Base-by-base conservation (phyloP, 352 stramenopile genomes). In the Phytophthora ramorum region DNA sequence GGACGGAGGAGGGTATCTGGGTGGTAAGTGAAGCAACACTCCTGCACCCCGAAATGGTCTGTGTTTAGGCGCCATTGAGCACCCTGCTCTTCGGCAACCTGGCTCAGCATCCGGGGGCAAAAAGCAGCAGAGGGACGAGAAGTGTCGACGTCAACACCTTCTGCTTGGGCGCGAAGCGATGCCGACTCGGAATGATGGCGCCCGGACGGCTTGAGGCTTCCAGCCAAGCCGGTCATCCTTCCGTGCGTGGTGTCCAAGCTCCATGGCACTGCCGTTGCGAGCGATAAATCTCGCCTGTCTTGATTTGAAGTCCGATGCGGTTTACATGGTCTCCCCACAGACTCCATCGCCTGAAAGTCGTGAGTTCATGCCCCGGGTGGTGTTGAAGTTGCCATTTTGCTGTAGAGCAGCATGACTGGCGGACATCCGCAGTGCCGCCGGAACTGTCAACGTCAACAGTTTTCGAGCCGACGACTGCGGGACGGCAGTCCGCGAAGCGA, bases 401-500 rank as follows among this genome's bases (percentile, higher is more conserved):
- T 50, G 49, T 28, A 47, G 19, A 41, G 24, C 35, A 13, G 12
- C 20, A 17, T 32, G 34, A 34, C 24, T 26, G 47, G 51, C 20
- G 30, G 24, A 22, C 24, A 22, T 43, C 47, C n/a, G 41, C 12
- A 32, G 46, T 60, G 63, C 63, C 63, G 49, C 58, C 64, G 45
- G 58, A 69, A 73, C 38, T 73, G 66, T 69, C 66, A 66, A 73
- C 66, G 66, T 69, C 66, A 73, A 73, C 66, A 73, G 46, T 69
- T 69, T 69, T 63, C 46, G 44, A 67, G 63, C 43, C 48, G 48
- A 71, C 46, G 63, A 57, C 34, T 57, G 56, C 40, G 40, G 40
- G 38, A 9, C 38, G 38, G 38, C 38, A 20, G 14, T 44, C 51
- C 35, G 28, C 57, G 57, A 67, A 71, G 43, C 34, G 63, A 57